Evolutionary conservation across 208 protist genomes (phyloP).

Genomic region (Strigomonas culicis): DNA sequence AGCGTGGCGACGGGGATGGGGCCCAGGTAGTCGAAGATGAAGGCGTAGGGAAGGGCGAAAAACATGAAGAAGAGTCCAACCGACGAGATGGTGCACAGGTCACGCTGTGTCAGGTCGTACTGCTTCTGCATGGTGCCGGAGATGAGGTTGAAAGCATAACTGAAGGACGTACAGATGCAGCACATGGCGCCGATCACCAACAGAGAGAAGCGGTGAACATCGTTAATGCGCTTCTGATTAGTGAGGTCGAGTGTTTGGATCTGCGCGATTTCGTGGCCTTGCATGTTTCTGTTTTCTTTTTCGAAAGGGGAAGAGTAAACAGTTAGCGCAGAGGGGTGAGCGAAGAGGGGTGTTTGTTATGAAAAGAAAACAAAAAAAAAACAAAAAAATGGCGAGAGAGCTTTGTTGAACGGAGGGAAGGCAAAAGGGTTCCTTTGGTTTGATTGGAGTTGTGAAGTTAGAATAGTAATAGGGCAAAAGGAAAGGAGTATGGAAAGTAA

Average conservation of each 20-base stretch:
- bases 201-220: slow-evolving; percentile 12
- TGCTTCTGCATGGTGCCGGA: slow-evolving; percentile 24
- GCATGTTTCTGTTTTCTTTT: not conserved
- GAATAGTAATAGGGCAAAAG: not conserved
- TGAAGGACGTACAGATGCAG: slow-evolving; percentile 18
- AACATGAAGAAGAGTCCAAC: slow-evolving; percentile 19
- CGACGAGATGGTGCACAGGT: slow-evolving; percentile 39
- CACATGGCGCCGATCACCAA: slow-evolving; percentile 11
- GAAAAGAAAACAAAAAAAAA: not conserved
- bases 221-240: slow-evolving; percentile 15
- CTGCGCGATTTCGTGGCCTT: slow-evolving; percentile 13
- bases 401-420: not conserved
- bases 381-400: not conserved
- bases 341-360: too few relatives aligned
- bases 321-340: too few relatives aligned
- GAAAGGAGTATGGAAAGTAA: not conserved
- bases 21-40: slow-evolving; percentile 39
- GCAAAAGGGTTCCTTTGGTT: not conserved
- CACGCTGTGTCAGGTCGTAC: slow-evolving; percentile 32
- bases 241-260: slow-evolving; percentile 9
- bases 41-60: slow-evolving; percentile 28
- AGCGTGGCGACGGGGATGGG: slow-evolving; percentile 24
- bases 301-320: not conserved
- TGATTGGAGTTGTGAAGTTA: not conserved
- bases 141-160: slow-evolving; percentile 22